Percentiles rank a stretch among this genome's conserved stretches.
phyloP scores from a whole-genome alignment of 1,139 yeast species.

The Diutina catenulata region DNA sequence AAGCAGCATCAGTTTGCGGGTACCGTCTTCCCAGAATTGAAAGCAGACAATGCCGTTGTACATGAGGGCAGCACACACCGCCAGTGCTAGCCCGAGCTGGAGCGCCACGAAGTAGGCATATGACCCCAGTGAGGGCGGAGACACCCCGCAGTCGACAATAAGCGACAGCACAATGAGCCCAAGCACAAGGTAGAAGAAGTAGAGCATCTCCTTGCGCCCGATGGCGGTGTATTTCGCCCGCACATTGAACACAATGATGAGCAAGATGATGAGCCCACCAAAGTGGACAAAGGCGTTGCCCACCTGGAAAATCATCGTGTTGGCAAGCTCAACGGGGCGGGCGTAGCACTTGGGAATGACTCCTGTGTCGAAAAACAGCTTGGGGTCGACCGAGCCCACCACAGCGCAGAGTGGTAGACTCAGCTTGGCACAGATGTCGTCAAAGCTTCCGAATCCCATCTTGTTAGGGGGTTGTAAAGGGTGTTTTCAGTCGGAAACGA shows the following conservation, averaged over 20 bases:
- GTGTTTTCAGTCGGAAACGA: neutral
- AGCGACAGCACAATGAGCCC: constrained; percentile 52
- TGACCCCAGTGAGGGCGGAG: constrained; percentile 68
- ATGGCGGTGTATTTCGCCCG: constrained; percentile 86
- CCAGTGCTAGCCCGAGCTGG: constrained; percentile 65
- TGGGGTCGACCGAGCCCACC: constrained; percentile 23
- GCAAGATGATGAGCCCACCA: constrained; percentile 51
- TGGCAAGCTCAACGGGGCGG: constrained; percentile 75
- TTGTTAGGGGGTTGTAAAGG: neutral
- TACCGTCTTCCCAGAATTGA: constrained; percentile 92
- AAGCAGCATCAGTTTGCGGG: constrained; percentile 47
- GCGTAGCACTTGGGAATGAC: constrained; percentile 73
- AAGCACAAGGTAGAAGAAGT: constrained; percentile 52
- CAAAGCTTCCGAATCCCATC: constrained; percentile 53
- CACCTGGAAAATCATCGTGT: constrained; percentile 83
- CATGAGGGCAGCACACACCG: constrained; percentile 57
- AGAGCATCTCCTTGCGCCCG: constrained; percentile 78
- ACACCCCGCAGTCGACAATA: constrained; percentile 84
- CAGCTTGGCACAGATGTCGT: constrained; percentile 50
- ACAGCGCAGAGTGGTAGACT: constrained; percentile 74
- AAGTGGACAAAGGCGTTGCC: constrained; percentile 83
- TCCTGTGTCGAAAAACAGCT: constrained; percentile 32
- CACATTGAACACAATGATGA: constrained; percentile 68
- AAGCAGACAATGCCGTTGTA: constrained; percentile 72
- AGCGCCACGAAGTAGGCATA: constrained; percentile 77